Conservation (phyloP, 208 protist species). For the Crithidia mellificae region DNA sequence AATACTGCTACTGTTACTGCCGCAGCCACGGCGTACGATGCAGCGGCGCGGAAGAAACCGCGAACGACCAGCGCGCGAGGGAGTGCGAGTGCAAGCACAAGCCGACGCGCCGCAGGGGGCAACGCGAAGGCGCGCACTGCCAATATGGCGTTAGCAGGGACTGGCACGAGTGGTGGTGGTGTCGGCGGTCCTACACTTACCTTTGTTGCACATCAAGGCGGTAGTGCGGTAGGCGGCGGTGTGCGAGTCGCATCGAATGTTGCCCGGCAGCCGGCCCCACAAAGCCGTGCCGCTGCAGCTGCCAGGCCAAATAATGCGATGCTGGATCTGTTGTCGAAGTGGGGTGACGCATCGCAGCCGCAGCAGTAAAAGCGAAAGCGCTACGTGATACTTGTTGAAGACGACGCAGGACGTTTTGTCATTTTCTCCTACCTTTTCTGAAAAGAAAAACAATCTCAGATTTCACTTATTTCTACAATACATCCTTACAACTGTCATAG, state of each 20-base stretch:
- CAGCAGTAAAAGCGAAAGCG: not conserved
- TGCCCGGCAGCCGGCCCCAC: not conserved
- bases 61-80: slow-evolving; percentile 19
- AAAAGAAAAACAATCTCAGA: too few species aligned
- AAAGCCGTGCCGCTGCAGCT: not conserved
- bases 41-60: slow-evolving; percentile 12
- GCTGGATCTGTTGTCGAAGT: slow-evolving; percentile 44
- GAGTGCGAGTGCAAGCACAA: not conserved
- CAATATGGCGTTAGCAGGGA: too few species aligned
- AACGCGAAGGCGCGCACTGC: not conserved
- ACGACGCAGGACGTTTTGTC: too few species aligned
- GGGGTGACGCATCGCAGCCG: slow-evolving; percentile 22
- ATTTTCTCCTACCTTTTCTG: too few species aligned
- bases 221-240: not conserved
- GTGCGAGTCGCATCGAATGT: not conserved
- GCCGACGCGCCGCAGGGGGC: not conserved
- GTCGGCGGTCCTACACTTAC: slow-evolving; percentile 28
- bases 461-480: too few species aligned
- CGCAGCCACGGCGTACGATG: not conserved
- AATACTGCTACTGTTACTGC: not conserved
- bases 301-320: slow-evolving; percentile 10
- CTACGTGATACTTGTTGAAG: too few species aligned
- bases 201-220: slow-evolving; percentile 18
- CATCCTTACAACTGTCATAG: too few species aligned
- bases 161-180: too few species aligned